These are phyloP conservation scores for Globisporangium irregulare DNA, from an alignment of 352 stramenopile species.

Conservation along the genomic window DNA sequence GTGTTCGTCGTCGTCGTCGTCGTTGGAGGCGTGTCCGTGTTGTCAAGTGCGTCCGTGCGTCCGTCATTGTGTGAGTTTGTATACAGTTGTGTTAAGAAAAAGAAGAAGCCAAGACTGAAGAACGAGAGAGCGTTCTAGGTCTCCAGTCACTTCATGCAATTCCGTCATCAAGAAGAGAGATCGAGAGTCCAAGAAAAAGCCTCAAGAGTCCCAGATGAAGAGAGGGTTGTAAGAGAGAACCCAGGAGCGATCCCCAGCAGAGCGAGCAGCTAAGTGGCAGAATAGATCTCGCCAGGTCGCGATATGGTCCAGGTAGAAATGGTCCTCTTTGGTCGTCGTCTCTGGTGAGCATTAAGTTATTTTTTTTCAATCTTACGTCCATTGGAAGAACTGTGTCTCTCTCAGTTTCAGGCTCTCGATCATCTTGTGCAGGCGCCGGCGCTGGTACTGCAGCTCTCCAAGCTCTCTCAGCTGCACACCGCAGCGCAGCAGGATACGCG, in stretches of 20 bases:
- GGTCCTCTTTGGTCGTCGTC: constrained; percentile 1
- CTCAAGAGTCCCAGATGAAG: neutral
- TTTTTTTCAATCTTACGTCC: constrained; percentile 28
- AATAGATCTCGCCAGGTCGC: constrained; percentile 12
- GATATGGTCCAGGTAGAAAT: constrained; percentile 7
- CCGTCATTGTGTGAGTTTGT: constrained; percentile 13
- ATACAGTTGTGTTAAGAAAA: constrained; percentile 8
- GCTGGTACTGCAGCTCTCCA: constrained; percentile 40
- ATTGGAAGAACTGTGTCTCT: constrained; percentile 51
- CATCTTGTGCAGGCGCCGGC: constrained; percentile 33
- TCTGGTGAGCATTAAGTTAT: constrained; percentile 39
- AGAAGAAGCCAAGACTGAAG: constrained; percentile 2
- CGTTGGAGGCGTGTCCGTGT: constrained; percentile 7
- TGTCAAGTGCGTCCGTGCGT: constrained; percentile 12
- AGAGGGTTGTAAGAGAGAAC: neutral
- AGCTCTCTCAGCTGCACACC: constrained; percentile 47
- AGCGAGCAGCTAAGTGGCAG: neutral
- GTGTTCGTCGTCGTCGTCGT: constrained; percentile 3
- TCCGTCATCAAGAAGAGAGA: neutral
- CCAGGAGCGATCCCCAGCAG: constrained; percentile 9
- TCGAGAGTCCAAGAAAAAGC: neutral
- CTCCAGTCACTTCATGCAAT: neutral
- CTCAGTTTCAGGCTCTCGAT: constrained; percentile 34
- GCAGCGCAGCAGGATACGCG: constrained; percentile 52
- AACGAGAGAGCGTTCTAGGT: constrained; percentile 5